Evolutionary conservation across 495 filamentous ascomycete genomes (phyloP).

Genomic region (Tuber calosporum): DNA sequence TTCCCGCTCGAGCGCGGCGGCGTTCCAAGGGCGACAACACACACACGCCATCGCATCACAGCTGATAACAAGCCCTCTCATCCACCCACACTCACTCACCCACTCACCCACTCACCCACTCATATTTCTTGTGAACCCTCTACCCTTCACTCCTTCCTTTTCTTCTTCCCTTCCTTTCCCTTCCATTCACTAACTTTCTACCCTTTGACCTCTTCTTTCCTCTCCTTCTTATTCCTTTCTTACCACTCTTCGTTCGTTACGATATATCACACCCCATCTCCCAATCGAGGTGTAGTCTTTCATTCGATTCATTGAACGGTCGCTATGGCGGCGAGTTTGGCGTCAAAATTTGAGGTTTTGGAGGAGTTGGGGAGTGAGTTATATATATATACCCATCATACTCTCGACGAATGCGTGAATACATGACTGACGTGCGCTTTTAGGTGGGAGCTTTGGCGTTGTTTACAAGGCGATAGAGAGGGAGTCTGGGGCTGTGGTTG

Average conservation of each 20-base stretch:
- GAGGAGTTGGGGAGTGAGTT: constrained; percentile 42
- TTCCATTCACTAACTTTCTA: not conserved
- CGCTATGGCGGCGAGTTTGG: constrained; percentile 16
- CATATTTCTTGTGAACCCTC: not conserved
- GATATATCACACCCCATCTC: constrained; percentile 2
- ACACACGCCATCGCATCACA: not conserved
- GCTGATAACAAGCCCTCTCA: not conserved
- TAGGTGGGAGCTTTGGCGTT: constrained; percentile 86
- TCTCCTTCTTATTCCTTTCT: not conserved
- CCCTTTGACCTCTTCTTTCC: not conserved
- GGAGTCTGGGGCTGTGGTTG: constrained; percentile 39
- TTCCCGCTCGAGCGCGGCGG: not conserved
- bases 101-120: not conserved
- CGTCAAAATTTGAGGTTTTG: constrained; percentile 39
- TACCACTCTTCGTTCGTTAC: not conserved
- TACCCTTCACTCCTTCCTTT: constrained; percentile 9
- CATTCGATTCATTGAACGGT: not conserved
- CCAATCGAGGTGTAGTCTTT: constrained; percentile 3
- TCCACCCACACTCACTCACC: not conserved
- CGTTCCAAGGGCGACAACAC: not conserved
- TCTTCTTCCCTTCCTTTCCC: constrained; percentile 5
- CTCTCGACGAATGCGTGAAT: not conserved
- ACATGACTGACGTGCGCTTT: not conserved
- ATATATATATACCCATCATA: constrained; percentile 7
- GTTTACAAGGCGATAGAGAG: constrained; percentile 68